Base-by-base conservation (phyloP, 495 filamentous ascomycete genomes). In the Penicillium malachiteum region DNA sequence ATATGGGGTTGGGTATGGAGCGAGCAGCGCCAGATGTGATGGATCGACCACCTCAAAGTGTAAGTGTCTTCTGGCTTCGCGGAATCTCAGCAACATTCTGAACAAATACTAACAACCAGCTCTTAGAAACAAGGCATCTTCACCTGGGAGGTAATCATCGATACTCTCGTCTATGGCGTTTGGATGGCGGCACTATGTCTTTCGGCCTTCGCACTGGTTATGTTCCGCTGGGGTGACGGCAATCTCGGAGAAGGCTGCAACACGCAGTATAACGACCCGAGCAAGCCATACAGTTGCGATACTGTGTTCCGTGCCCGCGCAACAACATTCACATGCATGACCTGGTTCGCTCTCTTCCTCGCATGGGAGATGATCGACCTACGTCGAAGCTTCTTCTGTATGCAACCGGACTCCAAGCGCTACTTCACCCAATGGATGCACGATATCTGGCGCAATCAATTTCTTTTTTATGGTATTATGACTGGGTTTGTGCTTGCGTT, bases 1-100 rank as follows among this genome's bases (percentile, higher is more conserved):
- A 88, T 57, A 88, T 90, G 81, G 87, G 87, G 18, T 73, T 91
- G 12, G 87, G 87, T 30, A 84, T 89, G 74, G 87, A 90, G 68
- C 66, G 74, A 17, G 85, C 86, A 1, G 81, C 82, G 1, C 74
- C 85, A 3, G 85, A 88, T 67, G 82, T 90, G 55, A 83, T 90
- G 82, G 60, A 69, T 33, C 81, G 87, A 1, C 84, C 84, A 7
- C 87, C 88, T 3, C 85, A 86, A 58, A 74, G 78, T 55, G 78
- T 81, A 68, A 49, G 75, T 64, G 44, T 37, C 34, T 37, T 13
- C 34, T 13, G 5, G 12, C 5, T 10, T 13, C 48, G 2, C 11
- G 16, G 35, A 2, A n/a, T 16, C 46, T 33, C 41, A 34, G 26
- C 46, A 26, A n/a, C 37, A 39, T 41, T 16, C 17, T 41, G 45